phyloP scores from a whole-genome alignment of 768 basidiomycete species.

The Sarcomyxa edulis region DNA sequence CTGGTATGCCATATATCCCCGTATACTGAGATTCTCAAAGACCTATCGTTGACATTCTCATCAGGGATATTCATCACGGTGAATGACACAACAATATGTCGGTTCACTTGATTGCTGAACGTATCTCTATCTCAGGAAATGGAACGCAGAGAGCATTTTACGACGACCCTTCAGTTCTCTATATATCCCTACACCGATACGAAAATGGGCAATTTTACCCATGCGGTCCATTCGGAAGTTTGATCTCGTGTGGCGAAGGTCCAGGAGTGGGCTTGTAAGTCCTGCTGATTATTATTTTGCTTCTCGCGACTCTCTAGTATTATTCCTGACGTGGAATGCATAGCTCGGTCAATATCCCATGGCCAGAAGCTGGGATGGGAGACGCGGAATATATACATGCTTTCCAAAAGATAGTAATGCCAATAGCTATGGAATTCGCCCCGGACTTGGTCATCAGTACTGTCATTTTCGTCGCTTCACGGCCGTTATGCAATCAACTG shows the following conservation, averaged over 20 bases:
- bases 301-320: no score
- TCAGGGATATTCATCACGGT: constrained; percentile 98
- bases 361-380: constrained; percentile 83
- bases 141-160: constrained; percentile 96
- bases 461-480: no score
- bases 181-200: constrained; percentile 93
- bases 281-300: constrained; percentile 3
- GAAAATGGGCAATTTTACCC: constrained; percentile 93
- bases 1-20: constrained; percentile 55
- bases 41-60: constrained; percentile 8
- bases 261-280: constrained; percentile 82
- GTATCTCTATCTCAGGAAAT: constrained; percentile 57
- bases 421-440: constrained; percentile 93
- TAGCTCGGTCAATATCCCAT: constrained; percentile 95
- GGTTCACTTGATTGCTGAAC: background rate
- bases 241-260: constrained; percentile 84
- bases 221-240: constrained; percentile 81
- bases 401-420: constrained; percentile 94
- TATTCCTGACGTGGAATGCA: constrained; percentile 9
- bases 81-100: no score
- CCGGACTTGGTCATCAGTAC: constrained; percentile 94
- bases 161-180: constrained; percentile 86
- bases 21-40: constrained; percentile 1
- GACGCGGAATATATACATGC: constrained; percentile 97
- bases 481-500: no score